A percentile compares a stretch with the other conserved stretches of the same genome.
Evolutionary conservation across 2,329 filamentous ascomycete species (phyloP).

Genomic region (Fusarium neocosmosporiellum): DNA sequence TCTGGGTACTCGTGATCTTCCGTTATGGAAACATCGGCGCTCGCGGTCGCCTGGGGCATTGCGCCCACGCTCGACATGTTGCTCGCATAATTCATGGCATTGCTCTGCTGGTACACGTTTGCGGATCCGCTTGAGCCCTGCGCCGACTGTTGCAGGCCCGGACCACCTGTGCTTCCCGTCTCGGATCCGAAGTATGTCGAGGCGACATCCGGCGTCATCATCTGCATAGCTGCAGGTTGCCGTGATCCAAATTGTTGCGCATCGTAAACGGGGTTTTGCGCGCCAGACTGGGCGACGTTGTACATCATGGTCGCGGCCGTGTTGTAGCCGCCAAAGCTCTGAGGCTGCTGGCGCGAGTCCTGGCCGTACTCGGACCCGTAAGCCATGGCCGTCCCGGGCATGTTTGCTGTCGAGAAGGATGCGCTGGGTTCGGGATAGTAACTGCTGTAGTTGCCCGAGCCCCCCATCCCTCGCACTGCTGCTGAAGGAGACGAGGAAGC

Average conservation of each 20-base stretch:
- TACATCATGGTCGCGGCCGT: constrained; percentile 78
- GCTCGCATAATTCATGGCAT: constrained; percentile 62
- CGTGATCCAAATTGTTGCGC: constrained; percentile 79
- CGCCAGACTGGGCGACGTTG: constrained; percentile 74
- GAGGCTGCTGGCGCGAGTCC: constrained; percentile 67
- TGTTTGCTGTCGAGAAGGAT: constrained; percentile 65
- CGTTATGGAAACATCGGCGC: constrained; percentile 58
- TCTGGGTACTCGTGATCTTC: constrained; percentile 69
- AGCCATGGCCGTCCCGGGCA: constrained; percentile 65
- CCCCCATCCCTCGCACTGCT: constrained; percentile 63
- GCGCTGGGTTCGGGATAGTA: constrained; percentile 68
- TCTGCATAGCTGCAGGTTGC: constrained; percentile 82
- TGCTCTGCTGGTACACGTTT: constrained; percentile 75
- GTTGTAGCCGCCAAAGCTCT: constrained; percentile 68
- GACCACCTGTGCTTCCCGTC: constrained; percentile 61
- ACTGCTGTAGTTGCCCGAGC: constrained; percentile 65
- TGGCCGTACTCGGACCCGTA: constrained; percentile 76
- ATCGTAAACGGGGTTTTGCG: constrained; percentile 78
- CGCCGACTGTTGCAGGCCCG: constrained; percentile 62
- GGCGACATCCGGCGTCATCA: constrained; percentile 63
- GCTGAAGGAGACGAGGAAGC: constrained; percentile 60
- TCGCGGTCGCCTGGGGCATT: constrained; percentile 54
- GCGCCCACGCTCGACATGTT: constrained; percentile 59
- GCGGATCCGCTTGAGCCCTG: constrained; percentile 61
- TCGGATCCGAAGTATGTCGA: constrained; percentile 76